Percentiles rank a stretch among this genome's conserved stretches.
Conservation (phyloP, 2,329 filamentous ascomycete species). For the Botrytis porri region DNA sequence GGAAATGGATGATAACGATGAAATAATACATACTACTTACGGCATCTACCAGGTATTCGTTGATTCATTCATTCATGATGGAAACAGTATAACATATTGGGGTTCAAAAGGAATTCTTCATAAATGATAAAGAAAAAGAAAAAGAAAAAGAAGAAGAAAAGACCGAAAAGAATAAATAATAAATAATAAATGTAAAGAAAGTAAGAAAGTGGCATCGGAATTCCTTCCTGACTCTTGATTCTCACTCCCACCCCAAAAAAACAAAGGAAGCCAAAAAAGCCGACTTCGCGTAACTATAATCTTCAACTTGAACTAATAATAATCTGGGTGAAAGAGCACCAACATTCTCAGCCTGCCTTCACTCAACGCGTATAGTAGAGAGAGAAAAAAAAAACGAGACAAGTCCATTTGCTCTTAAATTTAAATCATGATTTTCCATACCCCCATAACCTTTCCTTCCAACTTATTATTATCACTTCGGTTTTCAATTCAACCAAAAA, state of each 20-base stretch:
- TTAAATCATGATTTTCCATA: conserved; percentile 13
- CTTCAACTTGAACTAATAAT: conserved; percentile 4
- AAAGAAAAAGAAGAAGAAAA: no score
- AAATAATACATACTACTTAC: background rate
- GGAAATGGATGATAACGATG: background rate
- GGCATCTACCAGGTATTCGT: background rate
- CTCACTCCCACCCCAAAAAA: no score
- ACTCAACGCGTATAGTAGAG: conserved; percentile 7
- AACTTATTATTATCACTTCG: background rate
- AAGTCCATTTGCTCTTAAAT: conserved; percentile 6
- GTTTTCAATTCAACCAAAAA: conserved; percentile 2
- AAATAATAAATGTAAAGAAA: background rate
- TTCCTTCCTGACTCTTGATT: no score
- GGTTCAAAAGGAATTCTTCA: background rate
- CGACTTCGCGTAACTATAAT: background rate
- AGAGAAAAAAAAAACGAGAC: background rate
- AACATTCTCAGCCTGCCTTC: conserved; percentile 17
- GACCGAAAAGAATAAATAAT: background rate
- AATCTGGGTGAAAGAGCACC: conserved; percentile 10
- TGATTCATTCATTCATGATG: background rate
- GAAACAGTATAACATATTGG: no score
- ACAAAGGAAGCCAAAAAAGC: background rate
- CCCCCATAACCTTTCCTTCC: conserved; percentile 14
- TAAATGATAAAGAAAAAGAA: background rate
- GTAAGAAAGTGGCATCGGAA: no score